phyloP scores from a whole-genome alignment of 495 filamentous ascomycete genomes.

The Penicillium coffeae region DNA sequence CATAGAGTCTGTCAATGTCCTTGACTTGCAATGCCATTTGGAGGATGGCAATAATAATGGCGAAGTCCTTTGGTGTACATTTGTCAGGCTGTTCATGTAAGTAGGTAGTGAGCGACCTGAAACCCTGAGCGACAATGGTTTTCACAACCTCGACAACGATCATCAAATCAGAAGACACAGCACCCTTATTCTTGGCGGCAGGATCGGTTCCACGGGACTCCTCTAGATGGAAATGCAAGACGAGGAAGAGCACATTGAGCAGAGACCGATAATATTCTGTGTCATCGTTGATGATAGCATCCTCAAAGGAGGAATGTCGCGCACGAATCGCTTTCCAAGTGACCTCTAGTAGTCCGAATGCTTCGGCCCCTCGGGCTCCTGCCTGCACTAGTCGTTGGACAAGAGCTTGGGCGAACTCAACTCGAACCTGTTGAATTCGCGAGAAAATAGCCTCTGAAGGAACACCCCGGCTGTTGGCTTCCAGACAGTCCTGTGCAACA shows the following conservation, averaged over 20 bases:
- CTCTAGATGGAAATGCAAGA: constrained; percentile 60
- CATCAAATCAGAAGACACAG: constrained; percentile 40
- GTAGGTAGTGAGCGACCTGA: constrained; percentile 69
- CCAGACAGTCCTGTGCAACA: constrained; percentile 69
- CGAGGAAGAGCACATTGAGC: constrained; percentile 79
- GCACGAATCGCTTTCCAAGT: constrained; percentile 65
- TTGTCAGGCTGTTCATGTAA: constrained; percentile 62
- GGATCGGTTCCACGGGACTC: constrained; percentile 19
- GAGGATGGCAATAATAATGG: constrained; percentile 82
- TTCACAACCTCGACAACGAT: constrained; percentile 70
- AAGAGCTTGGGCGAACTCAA: constrained; percentile 71
- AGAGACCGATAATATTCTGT: constrained; percentile 76
- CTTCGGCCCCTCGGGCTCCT: constrained; percentile 55
- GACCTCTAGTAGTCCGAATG: constrained; percentile 57
- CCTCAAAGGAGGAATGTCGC: constrained; percentile 62
- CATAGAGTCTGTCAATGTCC: constrained; percentile 40
- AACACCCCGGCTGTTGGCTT: constrained; percentile 61
- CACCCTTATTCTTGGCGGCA: constrained; percentile 35
- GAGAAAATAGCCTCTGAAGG: constrained; percentile 71
- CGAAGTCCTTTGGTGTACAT: constrained; percentile 65
- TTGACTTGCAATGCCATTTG: constrained; percentile 72
- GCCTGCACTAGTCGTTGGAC: constrained; percentile 69
- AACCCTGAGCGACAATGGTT: constrained; percentile 72
- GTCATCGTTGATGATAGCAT: constrained; percentile 54
- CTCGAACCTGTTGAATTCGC: constrained; percentile 63